phyloP scores from a whole-genome alignment of 2,329 filamentous ascomycete genomes.

The Cladophialophora yegresii region DNA sequence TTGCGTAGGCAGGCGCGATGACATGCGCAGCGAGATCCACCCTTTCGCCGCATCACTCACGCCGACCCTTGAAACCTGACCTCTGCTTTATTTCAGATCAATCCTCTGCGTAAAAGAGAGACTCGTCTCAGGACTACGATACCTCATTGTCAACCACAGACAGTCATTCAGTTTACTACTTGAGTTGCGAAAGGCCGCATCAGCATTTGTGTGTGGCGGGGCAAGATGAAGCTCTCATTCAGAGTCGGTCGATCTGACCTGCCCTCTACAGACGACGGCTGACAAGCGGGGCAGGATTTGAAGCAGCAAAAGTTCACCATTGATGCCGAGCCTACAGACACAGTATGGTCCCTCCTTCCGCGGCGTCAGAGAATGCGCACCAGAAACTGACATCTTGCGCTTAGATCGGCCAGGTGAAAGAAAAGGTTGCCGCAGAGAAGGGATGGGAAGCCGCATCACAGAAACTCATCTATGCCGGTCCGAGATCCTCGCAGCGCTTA shows the following conservation, averaged over 20 bases:
- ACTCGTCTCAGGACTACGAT: not conserved
- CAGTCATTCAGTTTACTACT: not conserved
- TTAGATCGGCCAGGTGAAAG: constrained; percentile 86
- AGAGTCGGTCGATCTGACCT: constrained; percentile 54
- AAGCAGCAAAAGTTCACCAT: constrained; percentile 99
- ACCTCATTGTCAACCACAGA: not conserved
- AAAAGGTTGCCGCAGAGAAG: constrained; percentile 88
- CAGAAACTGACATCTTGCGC: constrained; percentile 31
- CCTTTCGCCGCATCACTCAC: constrained; percentile 13
- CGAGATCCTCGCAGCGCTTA: constrained; percentile 37
- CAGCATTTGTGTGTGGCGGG: constrained; percentile 38
- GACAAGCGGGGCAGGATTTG: constrained; percentile 67
- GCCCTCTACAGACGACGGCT: constrained; percentile 36
- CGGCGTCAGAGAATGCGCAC: not conserved
- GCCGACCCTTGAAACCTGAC: not conserved
- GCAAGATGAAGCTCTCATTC: constrained; percentile 70
- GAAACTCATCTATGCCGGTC: constrained; percentile 98
- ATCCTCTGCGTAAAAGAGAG: not conserved
- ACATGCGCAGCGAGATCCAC: not conserved
- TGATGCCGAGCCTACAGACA: constrained; percentile 89
- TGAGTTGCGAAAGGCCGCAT: not conserved
- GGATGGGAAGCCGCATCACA: constrained; percentile 88
- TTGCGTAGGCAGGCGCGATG: constrained; percentile 11
- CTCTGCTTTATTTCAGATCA: not conserved
- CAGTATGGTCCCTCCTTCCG: constrained; percentile 55